Evolutionary conservation across 2,329 filamentous ascomycete species (phyloP).

Genomic region (Alternaria triticina): DNA sequence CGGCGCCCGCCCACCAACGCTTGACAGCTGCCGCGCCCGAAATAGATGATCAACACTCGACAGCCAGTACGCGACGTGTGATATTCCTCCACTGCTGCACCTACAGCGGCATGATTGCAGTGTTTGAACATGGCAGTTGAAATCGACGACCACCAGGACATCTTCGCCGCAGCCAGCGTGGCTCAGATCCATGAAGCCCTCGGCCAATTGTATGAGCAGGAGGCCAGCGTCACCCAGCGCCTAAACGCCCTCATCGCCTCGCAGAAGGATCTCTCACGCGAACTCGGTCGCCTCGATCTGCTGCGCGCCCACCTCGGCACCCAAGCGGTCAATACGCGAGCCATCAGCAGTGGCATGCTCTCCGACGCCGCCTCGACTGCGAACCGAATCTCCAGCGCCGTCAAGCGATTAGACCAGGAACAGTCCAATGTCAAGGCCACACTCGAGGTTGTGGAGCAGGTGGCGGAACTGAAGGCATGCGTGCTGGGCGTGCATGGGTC

Average conservation of each 20-base stretch:
- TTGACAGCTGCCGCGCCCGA: conserved; percentile 1
- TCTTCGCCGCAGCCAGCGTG: conserved; percentile 73
- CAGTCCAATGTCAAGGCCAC: conserved; percentile 92
- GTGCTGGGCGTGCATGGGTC: conserved; percentile 92
- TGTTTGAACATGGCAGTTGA: conserved; percentile 23
- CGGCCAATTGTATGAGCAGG: conserved; percentile 74
- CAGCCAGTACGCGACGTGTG: not conserved
- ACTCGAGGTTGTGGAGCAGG: conserved; percentile 90
- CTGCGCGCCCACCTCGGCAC: conserved; percentile 86
- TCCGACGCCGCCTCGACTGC: conserved; percentile 85
- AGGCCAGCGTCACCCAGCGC: conserved; percentile 74
- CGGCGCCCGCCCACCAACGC: not conserved
- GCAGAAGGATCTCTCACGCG: conserved; percentile 84
- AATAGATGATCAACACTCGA: conserved; percentile 1
- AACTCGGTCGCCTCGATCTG: conserved; percentile 85
- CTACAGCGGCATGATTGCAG: conserved; percentile 13
- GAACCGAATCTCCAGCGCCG: conserved; percentile 81
- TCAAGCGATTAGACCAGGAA: conserved; percentile 87
- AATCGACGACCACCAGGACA: conserved; percentile 27
- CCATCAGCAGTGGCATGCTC: conserved; percentile 90
- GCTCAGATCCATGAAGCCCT: conserved; percentile 82
- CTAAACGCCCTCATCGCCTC: conserved; percentile 80
- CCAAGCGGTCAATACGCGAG: conserved; percentile 81
- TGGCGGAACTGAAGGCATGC: conserved; percentile 95
- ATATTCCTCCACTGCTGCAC: not conserved